Conservation (phyloP, 441 rosid species). For the Isatis lusitanica region DNA sequence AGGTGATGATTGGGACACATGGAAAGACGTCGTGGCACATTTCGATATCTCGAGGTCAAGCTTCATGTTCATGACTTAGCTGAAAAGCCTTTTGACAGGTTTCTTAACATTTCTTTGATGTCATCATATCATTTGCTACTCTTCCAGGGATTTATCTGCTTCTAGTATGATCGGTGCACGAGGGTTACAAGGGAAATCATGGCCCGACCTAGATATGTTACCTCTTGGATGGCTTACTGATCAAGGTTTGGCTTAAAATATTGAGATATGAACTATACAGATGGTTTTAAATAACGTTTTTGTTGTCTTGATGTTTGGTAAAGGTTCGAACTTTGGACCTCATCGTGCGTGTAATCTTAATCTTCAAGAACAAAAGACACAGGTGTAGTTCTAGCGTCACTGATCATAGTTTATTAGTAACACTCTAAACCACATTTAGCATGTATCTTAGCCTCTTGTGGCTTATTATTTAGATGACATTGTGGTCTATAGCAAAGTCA, state of each 20-base stretch:
- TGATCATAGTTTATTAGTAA: not conserved
- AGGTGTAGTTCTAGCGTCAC: slow-evolving; percentile 44
- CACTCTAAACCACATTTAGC: not conserved
- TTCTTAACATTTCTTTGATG: slow-evolving; percentile 1
- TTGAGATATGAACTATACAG: not conserved
- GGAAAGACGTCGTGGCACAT: slow-evolving; percentile 81
- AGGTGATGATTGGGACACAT: slow-evolving; percentile 92
- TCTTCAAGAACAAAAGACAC: slow-evolving; percentile 72
- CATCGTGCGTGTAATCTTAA: slow-evolving; percentile 68
- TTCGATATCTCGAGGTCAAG: slow-evolving; percentile 74
- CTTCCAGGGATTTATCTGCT: slow-evolving; percentile 61
- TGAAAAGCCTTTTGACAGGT: slow-evolving; percentile 11
- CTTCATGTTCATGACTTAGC: not conserved
- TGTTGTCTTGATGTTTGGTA: slow-evolving; percentile 20
- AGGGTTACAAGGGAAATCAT: slow-evolving; percentile 74
- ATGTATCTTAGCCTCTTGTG: not conserved
- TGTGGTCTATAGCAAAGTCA: slow-evolving; percentile 93
- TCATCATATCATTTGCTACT: slow-evolving; percentile 18
- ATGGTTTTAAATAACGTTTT: not conserved
- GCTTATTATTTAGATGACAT: slow-evolving; percentile 62
- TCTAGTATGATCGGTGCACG: slow-evolving; percentile 64
- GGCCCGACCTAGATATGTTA: slow-evolving; percentile 94
- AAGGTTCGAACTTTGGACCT: slow-evolving; percentile 78
- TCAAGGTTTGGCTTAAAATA: slow-evolving; percentile 47
- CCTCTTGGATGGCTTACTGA: slow-evolving; percentile 92